phyloP scores from a whole-genome alignment of 164 flowering plant genomes.

The Stephania yunnanensis region DNA sequence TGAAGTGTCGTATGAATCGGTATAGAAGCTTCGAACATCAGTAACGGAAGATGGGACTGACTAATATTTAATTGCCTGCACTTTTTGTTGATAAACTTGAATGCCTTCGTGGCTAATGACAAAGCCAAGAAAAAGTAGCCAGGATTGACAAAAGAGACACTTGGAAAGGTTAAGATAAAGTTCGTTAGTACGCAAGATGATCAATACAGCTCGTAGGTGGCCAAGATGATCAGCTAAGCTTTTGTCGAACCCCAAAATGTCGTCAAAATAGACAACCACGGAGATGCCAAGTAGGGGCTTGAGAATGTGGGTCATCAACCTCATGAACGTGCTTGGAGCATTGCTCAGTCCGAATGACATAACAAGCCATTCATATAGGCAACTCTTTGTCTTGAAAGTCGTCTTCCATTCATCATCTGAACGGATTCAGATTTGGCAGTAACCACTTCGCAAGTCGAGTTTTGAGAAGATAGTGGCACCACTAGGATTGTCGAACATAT shows the following conservation, averaged over 20 bases:
- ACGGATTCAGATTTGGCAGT: too few species aligned
- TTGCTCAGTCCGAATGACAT: constrained; percentile 4
- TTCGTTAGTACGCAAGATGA: not conserved
- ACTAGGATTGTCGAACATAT: not conserved
- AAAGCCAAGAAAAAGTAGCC: not conserved
- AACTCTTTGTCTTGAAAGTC: too few species aligned
- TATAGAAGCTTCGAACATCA: not conserved
- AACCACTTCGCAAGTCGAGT: too few species aligned
- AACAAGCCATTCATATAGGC: too few species aligned
- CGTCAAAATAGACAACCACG: not conserved
- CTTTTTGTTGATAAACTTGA: not conserved
- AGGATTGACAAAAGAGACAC: not conserved
- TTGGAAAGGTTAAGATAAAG: not conserved
- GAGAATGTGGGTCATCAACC: not conserved
- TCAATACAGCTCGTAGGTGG: not conserved
- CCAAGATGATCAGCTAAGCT: not conserved
- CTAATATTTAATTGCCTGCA: not conserved
- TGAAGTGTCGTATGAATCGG: not conserved
- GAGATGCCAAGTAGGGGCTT: not conserved
- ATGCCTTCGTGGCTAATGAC: not conserved
- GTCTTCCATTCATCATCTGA: too few species aligned
- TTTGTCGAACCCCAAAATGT: not conserved
- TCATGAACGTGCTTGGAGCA: constrained; percentile 8
- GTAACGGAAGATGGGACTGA: not conserved
- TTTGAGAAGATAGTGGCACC: constrained; percentile 1